A percentile compares a stretch with the other conserved stretches of the same genome.
These are phyloP conservation scores for Aspergillus glaucus DNA, from an alignment of 2,329 filamentous ascomycete genomes.

Conservation along the genomic window DNA sequence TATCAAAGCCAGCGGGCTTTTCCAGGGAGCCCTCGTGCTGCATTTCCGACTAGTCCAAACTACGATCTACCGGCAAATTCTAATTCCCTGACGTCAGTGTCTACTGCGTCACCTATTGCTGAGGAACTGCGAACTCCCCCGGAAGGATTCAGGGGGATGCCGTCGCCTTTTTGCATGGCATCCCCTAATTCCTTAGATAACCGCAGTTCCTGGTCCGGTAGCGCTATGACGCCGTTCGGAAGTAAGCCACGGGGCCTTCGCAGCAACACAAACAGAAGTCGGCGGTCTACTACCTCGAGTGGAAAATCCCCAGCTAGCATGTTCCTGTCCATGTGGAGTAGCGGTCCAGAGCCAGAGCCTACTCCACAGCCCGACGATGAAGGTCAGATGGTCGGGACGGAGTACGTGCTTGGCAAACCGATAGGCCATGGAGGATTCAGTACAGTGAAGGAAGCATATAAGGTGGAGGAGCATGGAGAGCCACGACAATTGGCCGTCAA, in stretches of 20 bases:
- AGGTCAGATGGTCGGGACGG: constrained; percentile 59
- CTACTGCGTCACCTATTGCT: constrained; percentile 35
- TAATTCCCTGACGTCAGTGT: constrained; percentile 40
- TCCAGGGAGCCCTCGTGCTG: constrained; percentile 19
- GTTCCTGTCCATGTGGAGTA: constrained; percentile 51
- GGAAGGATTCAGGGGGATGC: constrained; percentile 28
- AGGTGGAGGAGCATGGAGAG: constrained; percentile 51
- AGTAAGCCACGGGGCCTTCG: constrained; percentile 32
- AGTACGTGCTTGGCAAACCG: constrained; percentile 62
- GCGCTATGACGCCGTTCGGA: constrained; percentile 24
- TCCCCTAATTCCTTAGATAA: constrained; percentile 37
- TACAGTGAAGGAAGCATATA: constrained; percentile 60
- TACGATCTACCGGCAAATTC: constrained; percentile 18
- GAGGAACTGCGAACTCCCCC: constrained; percentile 39
- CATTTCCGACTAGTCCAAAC: constrained; percentile 15
- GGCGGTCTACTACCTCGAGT: constrained; percentile 44
- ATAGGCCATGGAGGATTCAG: constrained; percentile 63
- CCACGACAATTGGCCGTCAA: constrained; percentile 56
- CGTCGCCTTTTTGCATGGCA: constrained; percentile 34
- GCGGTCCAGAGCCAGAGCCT: constrained; percentile 32
- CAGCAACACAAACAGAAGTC: constrained; percentile 32
- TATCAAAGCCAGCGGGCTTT: constrained; percentile 19
- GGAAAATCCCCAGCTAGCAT: constrained; percentile 54
- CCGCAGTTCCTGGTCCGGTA: constrained; percentile 35
- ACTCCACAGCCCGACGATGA: constrained; percentile 56